Conservation (phyloP, 495 filamentous ascomycete species). For the Hypoxylon lenormandii region DNA sequence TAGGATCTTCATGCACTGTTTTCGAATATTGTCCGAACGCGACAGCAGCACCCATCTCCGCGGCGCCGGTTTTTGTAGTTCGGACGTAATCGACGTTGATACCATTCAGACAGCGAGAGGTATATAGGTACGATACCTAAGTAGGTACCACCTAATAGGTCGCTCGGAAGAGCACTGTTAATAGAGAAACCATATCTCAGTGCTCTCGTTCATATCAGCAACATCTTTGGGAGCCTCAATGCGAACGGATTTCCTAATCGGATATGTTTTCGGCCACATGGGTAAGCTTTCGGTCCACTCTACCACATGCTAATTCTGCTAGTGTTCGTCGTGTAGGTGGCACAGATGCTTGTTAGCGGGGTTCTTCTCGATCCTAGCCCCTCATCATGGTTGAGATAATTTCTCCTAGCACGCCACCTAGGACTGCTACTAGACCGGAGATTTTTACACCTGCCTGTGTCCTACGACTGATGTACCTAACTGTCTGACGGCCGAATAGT, state of each 20-base stretch:
- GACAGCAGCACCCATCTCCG: slow-evolving; percentile 23
- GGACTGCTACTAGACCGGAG: too few relatives aligned
- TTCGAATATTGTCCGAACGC: slow-evolving; percentile 12
- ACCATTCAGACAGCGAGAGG: too few relatives aligned
- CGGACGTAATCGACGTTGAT: slow-evolving; percentile 2
- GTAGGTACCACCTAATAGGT: too few relatives aligned
- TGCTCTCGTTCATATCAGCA: slow-evolving; percentile 1
- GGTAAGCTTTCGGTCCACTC: slow-evolving; percentile 16
- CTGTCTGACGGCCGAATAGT: too few relatives aligned
- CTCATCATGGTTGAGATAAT: not conserved
- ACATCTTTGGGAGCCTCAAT: not conserved
- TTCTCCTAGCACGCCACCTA: not conserved
- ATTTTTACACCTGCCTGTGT: too few relatives aligned
- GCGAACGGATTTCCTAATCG: slow-evolving; percentile 17
- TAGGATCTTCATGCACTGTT: slow-evolving; percentile 19
- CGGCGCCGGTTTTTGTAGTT: slow-evolving; percentile 26
- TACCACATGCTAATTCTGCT: slow-evolving; percentile 19
- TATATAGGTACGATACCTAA: too few relatives aligned
- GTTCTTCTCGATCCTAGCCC: slow-evolving; percentile 7
- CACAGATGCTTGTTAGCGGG: slow-evolving; percentile 29
- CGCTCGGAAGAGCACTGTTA: too few relatives aligned
- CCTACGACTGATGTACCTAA: too few relatives aligned
- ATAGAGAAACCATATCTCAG: not conserved
- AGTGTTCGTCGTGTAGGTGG: slow-evolving; percentile 20
- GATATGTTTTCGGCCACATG: slow-evolving; percentile 1